phyloP scores from a whole-genome alignment of 768 basidiomycete genomes.

The Hortiboletus flavorubellus region DNA sequence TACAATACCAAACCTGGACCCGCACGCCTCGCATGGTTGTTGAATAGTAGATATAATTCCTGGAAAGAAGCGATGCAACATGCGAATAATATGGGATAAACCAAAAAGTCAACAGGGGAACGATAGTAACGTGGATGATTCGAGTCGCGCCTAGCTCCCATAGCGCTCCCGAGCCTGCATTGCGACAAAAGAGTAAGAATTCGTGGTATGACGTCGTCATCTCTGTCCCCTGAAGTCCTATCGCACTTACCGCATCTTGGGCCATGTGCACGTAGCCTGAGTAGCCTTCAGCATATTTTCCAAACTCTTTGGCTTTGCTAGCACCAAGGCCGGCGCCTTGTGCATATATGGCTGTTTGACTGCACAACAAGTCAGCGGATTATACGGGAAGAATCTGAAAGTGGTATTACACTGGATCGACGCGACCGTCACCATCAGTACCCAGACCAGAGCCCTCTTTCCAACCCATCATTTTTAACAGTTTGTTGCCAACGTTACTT shows the following conservation, averaged over 20 bases:
- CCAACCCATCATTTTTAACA: slow-evolving; percentile 99
- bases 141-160: slow-evolving; percentile 25
- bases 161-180: slow-evolving; percentile 37
- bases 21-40: background rate
- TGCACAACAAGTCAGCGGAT: slow-evolving; percentile 30
- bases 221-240: slow-evolving; percentile 20
- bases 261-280: slow-evolving; percentile 70
- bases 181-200: slow-evolving; percentile 26
- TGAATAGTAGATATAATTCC: slow-evolving; percentile 18
- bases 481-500: slow-evolving; percentile 85
- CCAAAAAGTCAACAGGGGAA: slow-evolving; percentile 8
- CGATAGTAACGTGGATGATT: slow-evolving; percentile 10
- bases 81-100: slow-evolving; percentile 11
- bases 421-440: slow-evolving; percentile 73
- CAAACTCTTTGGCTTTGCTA: slow-evolving; percentile 81
- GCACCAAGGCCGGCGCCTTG: slow-evolving; percentile 91
- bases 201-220: slow-evolving; percentile 14
- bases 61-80: slow-evolving; percentile 12
- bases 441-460: slow-evolving; percentile 87
- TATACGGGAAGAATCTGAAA: background rate
- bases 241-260: slow-evolving; percentile 58
- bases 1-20: background rate
- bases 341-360: slow-evolving; percentile 82
- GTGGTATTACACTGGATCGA: slow-evolving; percentile 72
- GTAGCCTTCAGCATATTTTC: slow-evolving; percentile 66